These are phyloP conservation scores for Kodamaea alishanica DNA, from an alignment of 1,139 yeast species.

Conservation along the genomic window DNA sequence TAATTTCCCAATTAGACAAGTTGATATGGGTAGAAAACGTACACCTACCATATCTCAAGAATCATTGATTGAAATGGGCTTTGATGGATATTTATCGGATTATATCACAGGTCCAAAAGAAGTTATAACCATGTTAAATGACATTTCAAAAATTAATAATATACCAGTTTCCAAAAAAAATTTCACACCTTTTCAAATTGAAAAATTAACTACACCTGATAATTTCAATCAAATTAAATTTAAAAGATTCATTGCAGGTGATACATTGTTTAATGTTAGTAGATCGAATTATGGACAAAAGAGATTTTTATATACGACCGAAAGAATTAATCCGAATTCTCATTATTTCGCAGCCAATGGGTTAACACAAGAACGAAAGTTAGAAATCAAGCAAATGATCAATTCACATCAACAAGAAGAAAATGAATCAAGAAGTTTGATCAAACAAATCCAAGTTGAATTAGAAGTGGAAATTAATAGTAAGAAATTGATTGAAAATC, in stretches of 20 bases:
- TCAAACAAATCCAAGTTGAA: conserved; percentile 9
- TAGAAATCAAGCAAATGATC: conserved; percentile 19
- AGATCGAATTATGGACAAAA: conserved; percentile 58
- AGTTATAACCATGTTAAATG: conserved; percentile 75
- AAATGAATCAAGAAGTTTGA: conserved; percentile 15
- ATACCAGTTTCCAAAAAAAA: conserved; percentile 59
- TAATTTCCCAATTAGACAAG: conserved; percentile 38
- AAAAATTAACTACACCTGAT: conserved; percentile 30
- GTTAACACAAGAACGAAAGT: conserved; percentile 34
- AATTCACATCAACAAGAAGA: conserved; percentile 16
- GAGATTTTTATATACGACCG: conserved; percentile 45
- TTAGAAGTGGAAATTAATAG: conserved; percentile 8
- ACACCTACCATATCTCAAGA: conserved; percentile 7
- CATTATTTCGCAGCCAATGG: conserved; percentile 44
- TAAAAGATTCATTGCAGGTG: conserved; percentile 58
- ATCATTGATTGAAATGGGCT: conserved; percentile 51
- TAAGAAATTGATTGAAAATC: conserved; percentile 7
- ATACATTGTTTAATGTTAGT: conserved; percentile 45
- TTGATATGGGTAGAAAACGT: conserved; percentile 4
- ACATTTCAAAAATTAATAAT: conserved; percentile 50
- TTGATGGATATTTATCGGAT: conserved; percentile 78
- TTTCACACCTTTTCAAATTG: conserved; percentile 38
- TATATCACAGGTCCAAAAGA: conserved; percentile 67
- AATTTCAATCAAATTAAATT: conserved; percentile 43
- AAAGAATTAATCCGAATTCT: conserved; percentile 24